phyloP scores from a whole-genome alignment of 371 early-diverging fungal species.

The Mucor ambiguus region DNA sequence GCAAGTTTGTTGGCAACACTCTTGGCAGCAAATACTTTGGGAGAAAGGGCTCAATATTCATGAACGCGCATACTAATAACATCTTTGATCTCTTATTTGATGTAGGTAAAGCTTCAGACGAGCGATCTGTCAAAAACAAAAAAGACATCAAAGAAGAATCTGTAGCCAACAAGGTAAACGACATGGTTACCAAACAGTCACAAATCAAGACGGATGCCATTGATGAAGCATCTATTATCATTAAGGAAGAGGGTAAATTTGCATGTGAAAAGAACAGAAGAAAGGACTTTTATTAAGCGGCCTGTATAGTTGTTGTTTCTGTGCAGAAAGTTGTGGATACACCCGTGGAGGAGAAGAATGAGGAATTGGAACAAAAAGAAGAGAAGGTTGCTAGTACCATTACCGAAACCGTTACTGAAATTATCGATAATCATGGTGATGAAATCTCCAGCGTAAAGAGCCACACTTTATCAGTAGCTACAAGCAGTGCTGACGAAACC shows the following conservation, averaged over 20 bases:
- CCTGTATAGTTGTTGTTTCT: background rate
- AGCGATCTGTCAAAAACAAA: slow-evolving; percentile 6
- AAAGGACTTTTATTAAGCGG: background rate
- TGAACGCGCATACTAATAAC: background rate
- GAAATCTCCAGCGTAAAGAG: slow-evolving; percentile 5
- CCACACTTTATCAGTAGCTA: slow-evolving; percentile 9
- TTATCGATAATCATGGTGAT: slow-evolving; percentile 1
- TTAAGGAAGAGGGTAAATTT: slow-evolving; percentile 4
- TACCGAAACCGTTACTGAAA: slow-evolving; percentile 3
- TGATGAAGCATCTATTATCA: background rate
- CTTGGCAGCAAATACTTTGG: background rate
- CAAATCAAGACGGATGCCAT: slow-evolving; percentile 3
- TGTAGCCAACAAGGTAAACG: background rate
- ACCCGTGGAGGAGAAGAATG: background rate
- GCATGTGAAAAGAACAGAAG: background rate
- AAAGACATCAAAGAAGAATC: slow-evolving; percentile 6
- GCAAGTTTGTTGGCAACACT: background rate
- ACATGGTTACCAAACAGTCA: slow-evolving; percentile 2
- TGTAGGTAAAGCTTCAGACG: background rate
- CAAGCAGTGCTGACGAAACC: slow-evolving; percentile 20
- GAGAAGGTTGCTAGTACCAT: background rate
- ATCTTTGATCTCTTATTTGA: background rate
- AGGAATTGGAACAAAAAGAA: background rate
- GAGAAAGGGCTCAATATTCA: background rate
- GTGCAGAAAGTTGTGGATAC: background rate